Percentiles rank a stretch among this genome's conserved stretches.
Evolutionary conservation across 2,329 filamentous ascomycete species (phyloP).

Genomic region (Beauveria brongniartii): DNA sequence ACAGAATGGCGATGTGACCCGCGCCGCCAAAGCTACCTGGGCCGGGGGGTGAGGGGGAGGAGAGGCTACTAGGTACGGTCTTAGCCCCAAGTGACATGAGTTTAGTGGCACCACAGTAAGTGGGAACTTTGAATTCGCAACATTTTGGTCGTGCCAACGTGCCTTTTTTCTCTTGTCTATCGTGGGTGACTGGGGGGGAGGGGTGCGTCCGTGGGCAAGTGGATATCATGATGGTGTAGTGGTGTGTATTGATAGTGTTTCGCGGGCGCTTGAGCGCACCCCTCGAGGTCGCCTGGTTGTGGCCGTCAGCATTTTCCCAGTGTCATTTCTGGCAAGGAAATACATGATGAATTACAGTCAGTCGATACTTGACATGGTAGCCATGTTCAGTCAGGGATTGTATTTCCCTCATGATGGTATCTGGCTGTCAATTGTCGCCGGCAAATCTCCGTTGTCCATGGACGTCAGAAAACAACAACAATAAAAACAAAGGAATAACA

Average conservation of each 20-base stretch:
- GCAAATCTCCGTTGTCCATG: background rate
- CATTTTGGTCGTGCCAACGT: background rate
- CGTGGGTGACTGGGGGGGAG: background rate
- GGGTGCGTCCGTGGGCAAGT: background rate
- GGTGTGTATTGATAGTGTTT: background rate
- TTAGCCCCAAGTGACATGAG: slow-evolving; percentile 8
- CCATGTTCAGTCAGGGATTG: no score
- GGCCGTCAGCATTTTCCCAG: background rate
- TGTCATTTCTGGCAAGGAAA: background rate
- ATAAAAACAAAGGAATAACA: background rate
- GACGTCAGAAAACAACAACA: background rate
- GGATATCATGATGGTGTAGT: background rate
- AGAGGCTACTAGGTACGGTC: background rate
- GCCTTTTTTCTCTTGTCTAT: background rate
- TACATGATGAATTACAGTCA: background rate
- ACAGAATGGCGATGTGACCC: background rate
- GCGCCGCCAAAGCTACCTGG: background rate
- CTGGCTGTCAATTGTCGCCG: background rate
- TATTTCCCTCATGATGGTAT: background rate
- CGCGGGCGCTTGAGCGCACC: background rate
- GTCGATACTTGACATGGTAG: background rate
- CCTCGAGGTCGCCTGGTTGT: background rate
- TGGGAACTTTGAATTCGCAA: slow-evolving; percentile 5
- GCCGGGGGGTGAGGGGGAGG: background rate
- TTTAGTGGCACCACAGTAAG: slow-evolving; percentile 8